These are phyloP conservation scores for Oenanthe sinensis DNA, from an alignment of 129 eudicot genomes.

Conservation along the genomic window DNA sequence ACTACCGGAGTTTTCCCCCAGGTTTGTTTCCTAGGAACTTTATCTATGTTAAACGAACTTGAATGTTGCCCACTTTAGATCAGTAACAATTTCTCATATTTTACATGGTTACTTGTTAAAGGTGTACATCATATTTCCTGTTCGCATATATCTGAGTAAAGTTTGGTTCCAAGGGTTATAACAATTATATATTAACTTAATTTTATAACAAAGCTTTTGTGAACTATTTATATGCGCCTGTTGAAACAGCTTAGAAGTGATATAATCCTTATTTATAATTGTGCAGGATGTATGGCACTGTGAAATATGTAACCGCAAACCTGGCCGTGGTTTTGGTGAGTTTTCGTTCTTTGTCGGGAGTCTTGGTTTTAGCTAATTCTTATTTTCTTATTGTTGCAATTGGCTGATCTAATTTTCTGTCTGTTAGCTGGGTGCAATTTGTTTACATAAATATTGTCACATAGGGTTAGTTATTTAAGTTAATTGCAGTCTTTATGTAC, in stretches of 20 bases:
- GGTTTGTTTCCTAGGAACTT: conserved; percentile 36
- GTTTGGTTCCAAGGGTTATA: background rate
- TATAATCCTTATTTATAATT: conserved; percentile 12
- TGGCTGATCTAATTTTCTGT: background rate
- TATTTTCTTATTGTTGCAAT: background rate
- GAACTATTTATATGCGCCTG: background rate
- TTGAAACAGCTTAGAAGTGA: conserved; percentile 13
- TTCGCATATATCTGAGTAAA: background rate
- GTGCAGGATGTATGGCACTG: conserved; percentile 99
- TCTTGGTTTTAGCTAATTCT: background rate
- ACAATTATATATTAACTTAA: background rate
- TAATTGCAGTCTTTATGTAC: background rate
- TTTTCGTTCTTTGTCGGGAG: background rate
- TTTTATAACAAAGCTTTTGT: background rate
- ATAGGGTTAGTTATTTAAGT: background rate
- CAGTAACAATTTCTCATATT: background rate
- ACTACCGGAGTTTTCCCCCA: conserved; percentile 97
- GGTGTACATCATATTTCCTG: background rate
- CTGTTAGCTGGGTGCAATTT: background rate
- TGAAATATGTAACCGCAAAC: conserved; percentile 95
- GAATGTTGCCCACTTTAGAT: background rate
- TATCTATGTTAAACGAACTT: background rate
- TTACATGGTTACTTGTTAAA: background rate
- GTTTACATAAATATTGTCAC: background rate
- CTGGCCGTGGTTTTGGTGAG: conserved; percentile 99